These are phyloP conservation scores for Debaryomyces fabryi DNA, from an alignment of 1,139 yeast species.

Conservation along the genomic window DNA sequence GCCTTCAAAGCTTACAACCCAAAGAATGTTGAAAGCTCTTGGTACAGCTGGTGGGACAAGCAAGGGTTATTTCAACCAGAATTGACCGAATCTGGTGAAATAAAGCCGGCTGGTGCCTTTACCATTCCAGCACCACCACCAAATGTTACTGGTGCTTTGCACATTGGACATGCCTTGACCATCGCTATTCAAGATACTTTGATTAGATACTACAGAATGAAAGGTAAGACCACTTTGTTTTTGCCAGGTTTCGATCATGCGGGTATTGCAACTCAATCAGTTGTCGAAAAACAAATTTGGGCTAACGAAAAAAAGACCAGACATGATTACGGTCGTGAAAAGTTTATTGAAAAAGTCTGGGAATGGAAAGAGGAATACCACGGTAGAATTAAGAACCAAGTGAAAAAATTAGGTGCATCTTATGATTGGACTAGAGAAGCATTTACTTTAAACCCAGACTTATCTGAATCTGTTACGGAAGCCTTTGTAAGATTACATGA, in stretches of 20 bases:
- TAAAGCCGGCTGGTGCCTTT: slow-evolving; percentile 82
- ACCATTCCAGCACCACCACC: slow-evolving; percentile 98
- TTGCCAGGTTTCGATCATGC: slow-evolving; percentile 99
- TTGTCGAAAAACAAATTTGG: slow-evolving; percentile 96
- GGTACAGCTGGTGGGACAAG: slow-evolving; percentile 98
- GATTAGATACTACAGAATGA: slow-evolving; percentile 94
- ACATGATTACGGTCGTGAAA: slow-evolving; percentile 94
- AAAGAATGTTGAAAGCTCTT: slow-evolving; percentile 88
- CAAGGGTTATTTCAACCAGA: slow-evolving; percentile 89
- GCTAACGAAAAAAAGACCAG: slow-evolving; percentile 85
- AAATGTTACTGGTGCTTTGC: slow-evolving; percentile 97
- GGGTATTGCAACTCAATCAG: slow-evolving; percentile 98
- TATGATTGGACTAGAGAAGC: slow-evolving; percentile 96
- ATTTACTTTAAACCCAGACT: slow-evolving; percentile 82
- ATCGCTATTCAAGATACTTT: slow-evolving; percentile 93
- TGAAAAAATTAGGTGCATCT: slow-evolving; percentile 89
- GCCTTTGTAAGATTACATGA: slow-evolving; percentile 91
- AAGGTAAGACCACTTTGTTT: slow-evolving; percentile 90
- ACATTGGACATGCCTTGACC: slow-evolving; percentile 97
- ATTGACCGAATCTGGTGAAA: slow-evolving; percentile 69
- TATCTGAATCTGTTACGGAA: slow-evolving; percentile 82
- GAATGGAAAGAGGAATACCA: slow-evolving; percentile 98
- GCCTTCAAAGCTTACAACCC: slow-evolving; percentile 95
- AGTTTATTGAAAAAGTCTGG: slow-evolving; percentile 88
- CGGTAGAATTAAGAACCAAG: slow-evolving; percentile 77